Conservation (phyloP, 2,329 filamentous ascomycete species). For the Cytospora schulzeri region DNA sequence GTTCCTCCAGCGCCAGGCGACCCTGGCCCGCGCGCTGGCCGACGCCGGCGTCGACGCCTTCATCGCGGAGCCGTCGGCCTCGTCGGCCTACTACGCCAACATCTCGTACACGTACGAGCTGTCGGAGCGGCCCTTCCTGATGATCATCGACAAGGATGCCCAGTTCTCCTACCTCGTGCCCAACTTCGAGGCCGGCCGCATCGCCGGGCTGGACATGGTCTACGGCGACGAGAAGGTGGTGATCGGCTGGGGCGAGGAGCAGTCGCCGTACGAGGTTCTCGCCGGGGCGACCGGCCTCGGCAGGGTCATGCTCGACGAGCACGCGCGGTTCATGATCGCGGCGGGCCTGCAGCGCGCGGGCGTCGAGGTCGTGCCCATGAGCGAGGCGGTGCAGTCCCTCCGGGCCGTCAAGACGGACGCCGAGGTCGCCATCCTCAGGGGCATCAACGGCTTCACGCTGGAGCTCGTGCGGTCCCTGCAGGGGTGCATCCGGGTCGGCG, state of each 20-base stretch:
- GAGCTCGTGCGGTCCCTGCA: conserved; percentile 35
- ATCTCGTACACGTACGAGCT: conserved; percentile 32
- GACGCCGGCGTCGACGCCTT: conserved; percentile 35
- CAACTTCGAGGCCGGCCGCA: conserved; percentile 35
- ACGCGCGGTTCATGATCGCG: conserved; percentile 36
- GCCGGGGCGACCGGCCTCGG: conserved; percentile 29
- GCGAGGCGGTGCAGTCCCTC: conserved; percentile 31
- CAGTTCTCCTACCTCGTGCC: conserved; percentile 36
- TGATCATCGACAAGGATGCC: conserved; percentile 32
- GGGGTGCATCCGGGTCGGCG: conserved; percentile 32
- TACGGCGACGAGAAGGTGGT: conserved; percentile 33
- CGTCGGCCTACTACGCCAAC: conserved; percentile 33
- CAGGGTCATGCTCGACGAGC: conserved; percentile 37
- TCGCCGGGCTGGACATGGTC: conserved; percentile 36
- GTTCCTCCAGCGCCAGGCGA: conserved; percentile 33
- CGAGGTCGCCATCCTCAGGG: conserved; percentile 34
- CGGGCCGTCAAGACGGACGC: conserved; percentile 35
- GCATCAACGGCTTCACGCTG: conserved; percentile 36
- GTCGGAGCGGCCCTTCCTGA: conserved; percentile 36
- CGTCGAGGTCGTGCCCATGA: conserved; percentile 36
- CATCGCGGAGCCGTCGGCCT: conserved; percentile 36
- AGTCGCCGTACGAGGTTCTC: conserved; percentile 34
- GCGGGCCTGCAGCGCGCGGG: conserved; percentile 33
- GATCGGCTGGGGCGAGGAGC: conserved; percentile 35
- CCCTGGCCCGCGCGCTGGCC: conserved; percentile 31